phyloP scores from a whole-genome alignment of 805 yeast genomes.

The Cyberlindnera xylosilytica region DNA sequence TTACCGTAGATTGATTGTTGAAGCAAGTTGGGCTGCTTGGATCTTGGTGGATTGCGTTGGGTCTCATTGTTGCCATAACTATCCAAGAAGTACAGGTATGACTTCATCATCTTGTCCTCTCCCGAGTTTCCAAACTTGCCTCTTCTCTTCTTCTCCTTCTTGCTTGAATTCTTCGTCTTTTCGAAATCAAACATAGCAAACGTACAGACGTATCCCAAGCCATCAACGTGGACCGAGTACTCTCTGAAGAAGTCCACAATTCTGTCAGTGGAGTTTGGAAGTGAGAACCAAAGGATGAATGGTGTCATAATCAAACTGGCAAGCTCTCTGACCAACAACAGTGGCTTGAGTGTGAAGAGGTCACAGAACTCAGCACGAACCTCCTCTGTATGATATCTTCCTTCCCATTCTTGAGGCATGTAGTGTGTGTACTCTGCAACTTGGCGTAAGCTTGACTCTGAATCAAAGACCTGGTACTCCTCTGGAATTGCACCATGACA shows the following conservation, averaged over 20 bases:
- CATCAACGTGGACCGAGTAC: constrained; percentile 86
- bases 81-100: constrained; percentile 83
- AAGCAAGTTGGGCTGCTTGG: constrained; percentile 6
- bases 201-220: constrained; percentile 90
- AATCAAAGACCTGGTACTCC: constrained; percentile 78
- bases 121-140: constrained; percentile 40
- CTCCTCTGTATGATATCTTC: constrained; percentile 74
- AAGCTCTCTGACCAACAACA: constrained; percentile 72
- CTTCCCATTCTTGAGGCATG: constrained; percentile 84
- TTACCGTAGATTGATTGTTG: constrained; percentile 10
- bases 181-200: constrained; percentile 90
- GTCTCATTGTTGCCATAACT: constrained; percentile 60
- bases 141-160: constrained; percentile 28
- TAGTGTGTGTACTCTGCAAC: constrained; percentile 90
- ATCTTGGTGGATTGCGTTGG: constrained; percentile 22
- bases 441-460: constrained; percentile 78
- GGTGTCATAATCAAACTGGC: constrained; percentile 84
- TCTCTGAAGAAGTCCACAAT: constrained; percentile 92
- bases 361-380: constrained; percentile 82
- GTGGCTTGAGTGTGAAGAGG: constrained; percentile 69
- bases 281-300: constrained; percentile 79
- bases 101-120: constrained; percentile 86
- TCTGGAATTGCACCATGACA: constrained; percentile 67
- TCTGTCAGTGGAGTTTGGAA: constrained; percentile 68
- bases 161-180: constrained; percentile 43